Conservation (phyloP, 208 protist genomes). For the Phytomonas serpens region DNA sequence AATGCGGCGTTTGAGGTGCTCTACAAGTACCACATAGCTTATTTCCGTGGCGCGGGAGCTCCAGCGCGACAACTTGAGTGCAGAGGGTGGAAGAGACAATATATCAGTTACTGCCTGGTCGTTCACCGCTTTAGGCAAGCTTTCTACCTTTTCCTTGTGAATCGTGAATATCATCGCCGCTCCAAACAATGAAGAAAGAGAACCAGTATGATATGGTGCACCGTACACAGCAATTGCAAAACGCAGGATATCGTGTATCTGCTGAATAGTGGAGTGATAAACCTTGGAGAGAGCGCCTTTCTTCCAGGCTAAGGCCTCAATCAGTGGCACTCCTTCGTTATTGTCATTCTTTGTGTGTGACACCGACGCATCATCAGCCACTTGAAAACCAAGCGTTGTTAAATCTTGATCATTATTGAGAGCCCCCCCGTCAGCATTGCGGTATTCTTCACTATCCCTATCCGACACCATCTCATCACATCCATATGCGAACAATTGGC, state of each 20-base stretch:
- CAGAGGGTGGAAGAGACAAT: slow-evolving; percentile 29
- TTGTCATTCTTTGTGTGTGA: background rate
- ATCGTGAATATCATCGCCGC: slow-evolving; percentile 28
- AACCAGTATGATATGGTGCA: slow-evolving; percentile 33
- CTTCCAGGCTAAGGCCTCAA: background rate
- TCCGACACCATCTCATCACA: background rate
- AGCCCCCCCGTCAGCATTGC: background rate
- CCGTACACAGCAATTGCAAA: slow-evolving; percentile 63
- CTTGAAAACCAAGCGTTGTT: background rate
- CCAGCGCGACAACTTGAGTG: slow-evolving; percentile 43
- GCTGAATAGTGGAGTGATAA: background rate
- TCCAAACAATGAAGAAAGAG: slow-evolving; percentile 26
- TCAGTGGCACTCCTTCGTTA: background rate
- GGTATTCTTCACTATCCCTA: background rate
- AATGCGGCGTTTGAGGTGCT: slow-evolving; percentile 34
- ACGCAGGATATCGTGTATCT: slow-evolving; percentile 24
- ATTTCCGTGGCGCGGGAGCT: slow-evolving; percentile 25
- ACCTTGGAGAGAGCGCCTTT: background rate
- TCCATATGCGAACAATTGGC: background rate
- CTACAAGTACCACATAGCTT: slow-evolving; percentile 45
- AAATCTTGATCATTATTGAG: background rate
- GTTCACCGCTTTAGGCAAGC: slow-evolving; percentile 25
- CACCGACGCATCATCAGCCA: background rate
- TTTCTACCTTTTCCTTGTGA: slow-evolving; percentile 15
- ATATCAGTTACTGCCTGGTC: slow-evolving; percentile 38